Evolutionary conservation across 768 basidiomycete genomes (phyloP).

Genomic region (Pulveroboletus sp.): DNA sequence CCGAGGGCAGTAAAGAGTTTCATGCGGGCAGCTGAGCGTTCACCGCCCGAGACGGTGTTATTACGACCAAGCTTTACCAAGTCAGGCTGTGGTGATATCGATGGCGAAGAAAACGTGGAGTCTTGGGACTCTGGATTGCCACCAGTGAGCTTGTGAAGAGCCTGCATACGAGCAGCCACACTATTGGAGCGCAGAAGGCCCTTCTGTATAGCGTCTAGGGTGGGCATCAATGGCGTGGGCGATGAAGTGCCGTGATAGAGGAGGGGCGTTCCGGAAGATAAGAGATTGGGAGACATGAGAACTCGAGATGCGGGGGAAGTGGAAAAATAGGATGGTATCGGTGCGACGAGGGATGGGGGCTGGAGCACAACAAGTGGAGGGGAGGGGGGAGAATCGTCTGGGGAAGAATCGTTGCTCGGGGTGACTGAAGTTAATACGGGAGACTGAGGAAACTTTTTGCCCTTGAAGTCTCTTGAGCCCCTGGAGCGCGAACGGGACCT

Average conservation of each 20-base stretch:
- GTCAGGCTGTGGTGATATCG: constrained; percentile 45
- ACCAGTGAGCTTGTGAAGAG: constrained; percentile 81
- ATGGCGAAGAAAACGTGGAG: constrained; percentile 45
- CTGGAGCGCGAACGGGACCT: constrained; percentile 60
- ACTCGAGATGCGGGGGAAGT: constrained; percentile 39
- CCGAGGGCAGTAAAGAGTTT: constrained; percentile 61
- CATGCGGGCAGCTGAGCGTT: constrained; percentile 67
- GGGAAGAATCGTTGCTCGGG: constrained; percentile 65
- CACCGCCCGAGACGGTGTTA: constrained; percentile 80
- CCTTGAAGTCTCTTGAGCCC: constrained; percentile 70
- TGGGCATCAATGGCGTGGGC: constrained; percentile 59
- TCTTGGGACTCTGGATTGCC: constrained; percentile 59
- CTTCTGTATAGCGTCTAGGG: constrained; percentile 72
- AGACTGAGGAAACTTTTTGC: constrained; percentile 50
- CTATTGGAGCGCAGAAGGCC: constrained; percentile 89
- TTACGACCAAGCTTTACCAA: constrained; percentile 52
- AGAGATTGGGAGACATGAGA: constrained; percentile 43
- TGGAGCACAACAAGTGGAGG: constrained; percentile 23
- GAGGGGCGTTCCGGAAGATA: constrained; percentile 49
- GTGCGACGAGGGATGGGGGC: constrained; percentile 38
- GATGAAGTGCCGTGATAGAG: constrained; percentile 65
- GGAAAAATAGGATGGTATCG: constrained; percentile 53
- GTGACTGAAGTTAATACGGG: constrained; percentile 40
- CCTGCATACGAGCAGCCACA: constrained; percentile 72
- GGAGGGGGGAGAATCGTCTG: constrained; percentile 46